phyloP scores from a whole-genome alignment of 2,329 filamentous ascomycete genomes.

The Exophiala calicioides region DNA sequence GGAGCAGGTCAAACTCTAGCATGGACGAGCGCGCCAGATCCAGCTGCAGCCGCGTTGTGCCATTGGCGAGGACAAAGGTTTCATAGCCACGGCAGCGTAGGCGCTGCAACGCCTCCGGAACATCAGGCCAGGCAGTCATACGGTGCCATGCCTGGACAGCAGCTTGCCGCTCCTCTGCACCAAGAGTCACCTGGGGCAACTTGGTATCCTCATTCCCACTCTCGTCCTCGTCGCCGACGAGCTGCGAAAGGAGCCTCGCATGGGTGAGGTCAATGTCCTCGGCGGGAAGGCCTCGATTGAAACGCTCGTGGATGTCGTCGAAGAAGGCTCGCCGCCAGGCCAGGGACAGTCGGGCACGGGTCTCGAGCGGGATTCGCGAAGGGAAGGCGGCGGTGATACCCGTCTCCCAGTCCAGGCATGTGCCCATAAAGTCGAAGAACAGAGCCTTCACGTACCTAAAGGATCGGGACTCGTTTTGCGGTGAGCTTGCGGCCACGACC shows the following conservation, averaged over 20 bases:
- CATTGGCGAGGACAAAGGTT: slow-evolving; percentile 57
- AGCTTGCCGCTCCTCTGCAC: slow-evolving; percentile 9
- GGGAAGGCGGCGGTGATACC: slow-evolving; percentile 43
- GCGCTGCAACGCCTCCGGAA: slow-evolving; percentile 43
- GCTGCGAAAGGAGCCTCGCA: slow-evolving; percentile 39
- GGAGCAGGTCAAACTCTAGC: slow-evolving; percentile 53
- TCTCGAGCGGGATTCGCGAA: slow-evolving; percentile 33
- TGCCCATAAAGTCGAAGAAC: slow-evolving; percentile 62
- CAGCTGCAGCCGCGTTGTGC: slow-evolving; percentile 57
- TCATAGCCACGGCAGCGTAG: slow-evolving; percentile 44
- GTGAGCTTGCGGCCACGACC: too few relatives aligned
- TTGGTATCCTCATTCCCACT: slow-evolving; percentile 19
- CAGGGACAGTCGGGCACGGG: slow-evolving; percentile 47
- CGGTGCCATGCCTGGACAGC: slow-evolving; percentile 50
- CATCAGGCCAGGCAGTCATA: slow-evolving; percentile 56
- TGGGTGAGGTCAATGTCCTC: slow-evolving; percentile 58
- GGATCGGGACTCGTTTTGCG: too few relatives aligned
- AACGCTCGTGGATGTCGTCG: slow-evolving; percentile 44
- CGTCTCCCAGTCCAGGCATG: slow-evolving; percentile 58
- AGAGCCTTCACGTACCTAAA: too few relatives aligned
- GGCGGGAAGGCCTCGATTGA: slow-evolving; percentile 36
- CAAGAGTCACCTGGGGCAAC: slow-evolving; percentile 23
- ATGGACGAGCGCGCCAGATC: slow-evolving; percentile 52
- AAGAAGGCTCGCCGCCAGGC: slow-evolving; percentile 57
- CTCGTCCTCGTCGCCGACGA: slow-evolving; percentile 42